Percentiles rank a stretch among this genome's conserved stretches.
Conservation (phyloP, 2,329 filamentous ascomycete species). For the Didymella glomerata region DNA sequence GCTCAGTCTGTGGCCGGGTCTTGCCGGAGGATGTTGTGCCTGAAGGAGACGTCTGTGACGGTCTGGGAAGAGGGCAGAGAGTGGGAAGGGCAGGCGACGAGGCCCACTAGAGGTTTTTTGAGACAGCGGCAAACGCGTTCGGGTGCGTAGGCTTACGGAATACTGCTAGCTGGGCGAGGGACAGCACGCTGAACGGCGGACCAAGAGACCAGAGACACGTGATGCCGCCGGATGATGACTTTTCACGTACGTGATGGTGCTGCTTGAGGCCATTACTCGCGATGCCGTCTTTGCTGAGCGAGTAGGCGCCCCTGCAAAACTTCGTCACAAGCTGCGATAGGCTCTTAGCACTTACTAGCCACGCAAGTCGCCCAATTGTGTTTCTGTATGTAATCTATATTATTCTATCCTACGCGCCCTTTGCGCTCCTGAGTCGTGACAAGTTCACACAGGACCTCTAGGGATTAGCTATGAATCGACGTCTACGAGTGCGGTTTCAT, state of each 20-base stretch:
- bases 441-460: constrained; percentile 13
- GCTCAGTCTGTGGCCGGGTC: constrained; percentile 34
- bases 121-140: constrained; percentile 37
- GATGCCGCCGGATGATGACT: constrained; percentile 24
- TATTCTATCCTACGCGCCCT: constrained; percentile 26
- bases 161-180: constrained; percentile 17
- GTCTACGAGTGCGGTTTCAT: constrained; percentile 23
- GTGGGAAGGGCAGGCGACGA: constrained; percentile 26
- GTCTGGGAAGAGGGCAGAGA: constrained; percentile 13
- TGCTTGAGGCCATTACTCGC: constrained; percentile 9
- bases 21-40: constrained; percentile 32
- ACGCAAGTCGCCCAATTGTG: constrained; percentile 29
- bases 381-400: constrained; percentile 29
- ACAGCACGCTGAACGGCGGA: constrained; percentile 16
- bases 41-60: constrained; percentile 1
- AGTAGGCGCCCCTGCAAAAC: constrained; percentile 26
- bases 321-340: constrained; percentile 19
- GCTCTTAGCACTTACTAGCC: constrained; percentile 23
- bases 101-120: constrained; percentile 28
- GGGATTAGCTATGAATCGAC: constrained; percentile 18
- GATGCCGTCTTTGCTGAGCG: constrained; percentile 26
- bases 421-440: constrained; percentile 31
- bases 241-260: constrained; percentile 20
- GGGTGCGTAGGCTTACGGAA: constrained; percentile 27
- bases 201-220: constrained; percentile 23